Evolutionary conservation across 129 eudicot genomes (phyloP), one percentile per base, ranked within the genome.

Genomic region (Escallonia herrerae): DNA sequence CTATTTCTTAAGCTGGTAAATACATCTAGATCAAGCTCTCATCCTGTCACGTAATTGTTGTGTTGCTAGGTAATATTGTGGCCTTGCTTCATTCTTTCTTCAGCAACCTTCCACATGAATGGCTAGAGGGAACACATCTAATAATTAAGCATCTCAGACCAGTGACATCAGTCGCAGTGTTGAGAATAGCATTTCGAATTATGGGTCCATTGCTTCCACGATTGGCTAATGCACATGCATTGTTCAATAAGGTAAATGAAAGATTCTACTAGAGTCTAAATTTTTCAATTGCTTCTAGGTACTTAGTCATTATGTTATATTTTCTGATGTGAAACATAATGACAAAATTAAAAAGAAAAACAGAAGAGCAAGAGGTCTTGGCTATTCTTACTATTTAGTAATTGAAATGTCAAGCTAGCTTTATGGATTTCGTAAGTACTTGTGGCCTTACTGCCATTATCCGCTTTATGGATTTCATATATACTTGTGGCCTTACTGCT

Each of bases 101-200:
- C 67, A 78, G 86, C 68, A 91, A 91, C 71, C 96, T 91, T 73
- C 97, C 97, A 40, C 86, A 85, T 49, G 97, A 91, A 77, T 91
- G 97, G 97, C 76, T 91, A 4, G 97, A 91, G 76, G 91, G 91
- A 52, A 73, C 97, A n/a, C 94, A 91, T 77, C 90, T 87, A 11
- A 82, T 91, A 65, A 83, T 91, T 50, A 87, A 81, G 79, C 97
- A 91, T 74, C 82, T 91, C 46, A 81, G 84, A 72, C 97, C 97
- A 41, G 86, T 91, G 79, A 76, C 84, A 49, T 91, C 97, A 37
- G 86, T 91, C 41, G 96, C 91, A 9, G 81, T 82, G 75, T 66
- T 91, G 75, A 83, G 97, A 73, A 91, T 91, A 72, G 95, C 81
- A 14, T 91, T 91, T 65, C 97, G 97, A 33, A 91, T 91, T 49